Evolutionary conservation across 2,329 filamentous ascomycete species (phyloP).

Genomic region (Claviceps fusiformis): DNA sequence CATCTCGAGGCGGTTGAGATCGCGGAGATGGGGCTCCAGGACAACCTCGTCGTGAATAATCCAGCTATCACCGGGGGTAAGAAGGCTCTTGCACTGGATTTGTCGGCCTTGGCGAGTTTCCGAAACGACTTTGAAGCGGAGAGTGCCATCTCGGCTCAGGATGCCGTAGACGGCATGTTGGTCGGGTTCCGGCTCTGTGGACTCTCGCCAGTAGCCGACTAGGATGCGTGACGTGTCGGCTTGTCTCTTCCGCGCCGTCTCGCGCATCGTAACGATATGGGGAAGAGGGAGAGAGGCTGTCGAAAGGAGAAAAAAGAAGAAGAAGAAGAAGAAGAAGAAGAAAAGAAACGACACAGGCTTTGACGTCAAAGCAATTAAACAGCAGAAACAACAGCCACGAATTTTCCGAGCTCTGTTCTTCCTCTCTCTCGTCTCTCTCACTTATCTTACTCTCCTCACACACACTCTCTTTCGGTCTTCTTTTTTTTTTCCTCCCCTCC

Average conservation of each 20-base stretch:
- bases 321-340: background rate
- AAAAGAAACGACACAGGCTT: background rate
- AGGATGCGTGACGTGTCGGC: background rate
- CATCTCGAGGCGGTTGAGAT: slow-evolving; percentile 1
- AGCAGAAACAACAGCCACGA: background rate
- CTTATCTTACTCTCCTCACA: background rate
- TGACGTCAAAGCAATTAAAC: background rate
- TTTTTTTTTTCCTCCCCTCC: background rate
- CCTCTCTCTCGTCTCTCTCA: too few relatives aligned
- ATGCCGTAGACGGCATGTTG: slow-evolving; percentile 2
- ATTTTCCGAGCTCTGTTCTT: background rate
- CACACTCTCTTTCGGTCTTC: background rate
- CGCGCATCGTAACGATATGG: background rate
- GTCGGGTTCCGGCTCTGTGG: background rate
- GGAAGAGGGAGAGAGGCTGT: background rate
- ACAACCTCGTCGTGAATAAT: slow-evolving; percentile 1
- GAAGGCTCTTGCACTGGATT: background rate
- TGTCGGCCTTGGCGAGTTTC: background rate
- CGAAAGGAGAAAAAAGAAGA: background rate
- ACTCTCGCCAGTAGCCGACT: slow-evolving; percentile 2
- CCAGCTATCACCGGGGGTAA: background rate
- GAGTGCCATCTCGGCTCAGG: background rate
- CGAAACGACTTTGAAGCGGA: slow-evolving; percentile 1
- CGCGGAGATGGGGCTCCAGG: slow-evolving; percentile 1
- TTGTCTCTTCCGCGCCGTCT: background rate